Percentiles rank a stretch among this genome's conserved stretches.
Conservation (phyloP, 176 grass and related monocot genomes). For the Typha latifolia region DNA sequence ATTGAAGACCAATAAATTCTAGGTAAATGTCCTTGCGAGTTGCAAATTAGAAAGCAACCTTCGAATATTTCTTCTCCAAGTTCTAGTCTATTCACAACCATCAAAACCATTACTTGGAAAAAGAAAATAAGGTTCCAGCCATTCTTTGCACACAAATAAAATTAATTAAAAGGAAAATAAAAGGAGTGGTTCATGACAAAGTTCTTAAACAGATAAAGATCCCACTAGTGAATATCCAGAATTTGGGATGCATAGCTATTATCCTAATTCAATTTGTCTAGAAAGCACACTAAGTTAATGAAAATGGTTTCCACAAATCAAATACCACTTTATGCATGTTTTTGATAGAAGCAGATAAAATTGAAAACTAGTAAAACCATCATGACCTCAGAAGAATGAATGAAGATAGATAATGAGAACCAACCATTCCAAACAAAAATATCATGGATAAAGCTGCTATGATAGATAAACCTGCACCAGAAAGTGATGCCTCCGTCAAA, state of each 20-base stretch:
- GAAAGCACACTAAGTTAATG: background rate
- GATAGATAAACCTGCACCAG: slow-evolving; percentile 84
- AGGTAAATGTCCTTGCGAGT: no score
- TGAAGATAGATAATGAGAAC: slow-evolving; percentile 8
- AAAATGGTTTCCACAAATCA: background rate
- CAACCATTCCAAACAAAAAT: slow-evolving; percentile 96
- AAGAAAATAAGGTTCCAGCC: background rate
- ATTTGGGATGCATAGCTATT: background rate
- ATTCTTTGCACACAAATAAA: no score
- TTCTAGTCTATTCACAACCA: background rate
- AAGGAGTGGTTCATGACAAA: no score
- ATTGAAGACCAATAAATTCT: no score
- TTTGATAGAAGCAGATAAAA: background rate
- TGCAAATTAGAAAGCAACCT: background rate
- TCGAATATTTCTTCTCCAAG: background rate
- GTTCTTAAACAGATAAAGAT: no score
- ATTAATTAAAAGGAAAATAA: no score
- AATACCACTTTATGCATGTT: background rate
- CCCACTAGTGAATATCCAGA: no score
- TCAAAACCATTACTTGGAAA: background rate
- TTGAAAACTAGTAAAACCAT: background rate
- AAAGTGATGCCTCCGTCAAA: slow-evolving; percentile 93
- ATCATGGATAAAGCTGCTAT: slow-evolving; percentile 68
- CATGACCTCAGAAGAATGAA: background rate
- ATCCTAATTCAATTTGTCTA: background rate